Evolutionary conservation across 2,329 filamentous ascomycete species (phyloP).

Genomic region (Fusarium brachygibbosum): DNA sequence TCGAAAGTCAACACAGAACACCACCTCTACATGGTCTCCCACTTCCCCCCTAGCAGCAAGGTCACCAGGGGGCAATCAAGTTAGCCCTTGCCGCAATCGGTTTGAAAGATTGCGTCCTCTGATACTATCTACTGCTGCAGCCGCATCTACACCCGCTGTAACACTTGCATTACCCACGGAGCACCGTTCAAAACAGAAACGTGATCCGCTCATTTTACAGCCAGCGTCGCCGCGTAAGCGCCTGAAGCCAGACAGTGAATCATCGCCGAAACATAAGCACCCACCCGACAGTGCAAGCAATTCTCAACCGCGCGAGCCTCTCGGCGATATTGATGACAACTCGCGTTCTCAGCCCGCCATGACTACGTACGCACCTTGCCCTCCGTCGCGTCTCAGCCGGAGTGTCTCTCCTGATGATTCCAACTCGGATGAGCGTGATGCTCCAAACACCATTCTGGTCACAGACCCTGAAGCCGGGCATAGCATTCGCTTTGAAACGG

Average conservation of each 20-base stretch:
- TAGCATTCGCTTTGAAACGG: not conserved
- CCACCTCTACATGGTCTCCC: constrained; percentile 35
- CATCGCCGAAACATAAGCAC: constrained; percentile 4
- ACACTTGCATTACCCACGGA: not conserved
- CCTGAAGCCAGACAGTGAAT: constrained; percentile 15
- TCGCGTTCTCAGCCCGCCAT: constrained; percentile 35
- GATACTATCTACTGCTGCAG: constrained; percentile 7
- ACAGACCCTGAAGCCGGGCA: not conserved
- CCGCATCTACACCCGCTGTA: constrained; percentile 17
- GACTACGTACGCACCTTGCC: not conserved
- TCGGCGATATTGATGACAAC: constrained; percentile 46
- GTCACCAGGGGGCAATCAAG: not conserved
- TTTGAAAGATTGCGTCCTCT: not conserved
- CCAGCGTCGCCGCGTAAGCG: constrained; percentile 39
- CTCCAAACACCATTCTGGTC: not conserved
- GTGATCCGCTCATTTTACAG: not conserved
- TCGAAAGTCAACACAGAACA: constrained; percentile 46
- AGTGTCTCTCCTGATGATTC: not conserved
- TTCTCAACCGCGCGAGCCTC: constrained; percentile 35
- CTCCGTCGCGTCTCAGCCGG: not conserved
- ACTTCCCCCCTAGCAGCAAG: constrained; percentile 26
- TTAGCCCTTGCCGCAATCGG: not conserved
- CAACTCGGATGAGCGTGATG: not conserved
- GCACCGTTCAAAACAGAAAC: constrained; percentile 5
- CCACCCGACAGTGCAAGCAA: not conserved